Evolutionary conservation across 495 filamentous ascomycete genomes (phyloP).

Genomic region (Filosporella fistucella): DNA sequence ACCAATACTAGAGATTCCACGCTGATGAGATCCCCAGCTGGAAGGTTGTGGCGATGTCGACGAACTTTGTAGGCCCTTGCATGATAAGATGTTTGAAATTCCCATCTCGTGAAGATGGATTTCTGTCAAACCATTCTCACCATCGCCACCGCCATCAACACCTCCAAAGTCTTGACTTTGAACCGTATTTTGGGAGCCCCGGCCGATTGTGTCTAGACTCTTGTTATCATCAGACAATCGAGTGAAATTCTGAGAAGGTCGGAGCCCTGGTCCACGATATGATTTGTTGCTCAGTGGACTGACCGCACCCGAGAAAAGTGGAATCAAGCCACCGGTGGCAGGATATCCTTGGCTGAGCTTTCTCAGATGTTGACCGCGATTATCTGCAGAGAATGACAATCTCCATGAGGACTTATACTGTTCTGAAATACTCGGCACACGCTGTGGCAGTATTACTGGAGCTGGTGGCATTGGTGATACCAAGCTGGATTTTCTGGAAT

Average conservation of each 20-base stretch:
- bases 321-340: neutral
- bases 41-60: conserved; percentile 15
- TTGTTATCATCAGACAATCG: no score
- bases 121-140: neutral
- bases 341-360: conserved; percentile 14
- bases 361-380: conserved; percentile 17
- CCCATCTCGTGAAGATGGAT: conserved; percentile 22
- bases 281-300: no score
- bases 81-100: conserved; percentile 16
- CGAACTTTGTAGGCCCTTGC: conserved; percentile 12
- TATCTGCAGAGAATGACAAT: conserved; percentile 20
- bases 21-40: conserved; percentile 17
- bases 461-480: conserved; percentile 15
- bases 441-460: conserved; percentile 11
- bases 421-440: conserved; percentile 17
- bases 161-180: conserved; percentile 22
- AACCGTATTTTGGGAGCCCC: no score
- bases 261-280: no score
- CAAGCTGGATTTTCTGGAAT: conserved; percentile 9
- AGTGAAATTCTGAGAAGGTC: no score
- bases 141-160: conserved; percentile 20
- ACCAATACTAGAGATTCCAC: conserved; percentile 9
- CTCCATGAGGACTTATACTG: conserved; percentile 24
- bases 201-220: no score
- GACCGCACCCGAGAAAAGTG: no score